These are phyloP conservation scores for Pseudopyricularia cyperi DNA, from an alignment of 2,329 filamentous ascomycete species.

Conservation along the genomic window DNA sequence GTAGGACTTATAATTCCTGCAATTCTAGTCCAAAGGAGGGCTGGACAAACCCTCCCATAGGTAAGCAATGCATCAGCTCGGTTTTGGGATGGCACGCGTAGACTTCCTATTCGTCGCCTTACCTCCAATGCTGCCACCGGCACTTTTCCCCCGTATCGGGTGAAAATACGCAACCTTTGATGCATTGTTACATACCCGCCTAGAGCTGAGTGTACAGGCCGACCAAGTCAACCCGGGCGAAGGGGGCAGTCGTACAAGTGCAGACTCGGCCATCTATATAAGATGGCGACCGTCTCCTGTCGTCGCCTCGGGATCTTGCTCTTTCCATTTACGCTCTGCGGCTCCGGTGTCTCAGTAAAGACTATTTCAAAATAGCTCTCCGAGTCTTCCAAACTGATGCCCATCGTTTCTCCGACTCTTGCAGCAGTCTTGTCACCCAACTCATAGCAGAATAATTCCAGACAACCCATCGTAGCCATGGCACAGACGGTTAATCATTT, in stretches of 20 bases:
- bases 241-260: too few species aligned
- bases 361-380: background rate
- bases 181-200: background rate
- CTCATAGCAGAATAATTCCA: background rate
- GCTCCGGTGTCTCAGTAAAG: background rate
- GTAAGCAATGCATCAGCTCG: too few species aligned
- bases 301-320: background rate
- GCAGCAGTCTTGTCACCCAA: background rate
- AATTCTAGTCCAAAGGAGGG: too few species aligned
- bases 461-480: background rate
- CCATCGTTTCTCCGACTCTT: background rate
- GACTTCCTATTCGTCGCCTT: background rate
- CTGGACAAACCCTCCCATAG: too few species aligned
- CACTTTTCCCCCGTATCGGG: background rate
- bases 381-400: background rate
- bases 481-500: background rate
- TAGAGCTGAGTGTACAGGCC: too few species aligned
- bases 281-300: too few species aligned
- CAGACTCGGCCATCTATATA: too few species aligned
- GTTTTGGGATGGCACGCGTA: too few species aligned
- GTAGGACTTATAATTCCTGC: too few species aligned
- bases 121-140: background rate
- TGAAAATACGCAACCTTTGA: too few species aligned
- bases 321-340: background rate
- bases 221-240: too few species aligned